Conservation (phyloP, 2,329 filamentous ascomycete genomes). For the Fusarium sp. region DNA sequence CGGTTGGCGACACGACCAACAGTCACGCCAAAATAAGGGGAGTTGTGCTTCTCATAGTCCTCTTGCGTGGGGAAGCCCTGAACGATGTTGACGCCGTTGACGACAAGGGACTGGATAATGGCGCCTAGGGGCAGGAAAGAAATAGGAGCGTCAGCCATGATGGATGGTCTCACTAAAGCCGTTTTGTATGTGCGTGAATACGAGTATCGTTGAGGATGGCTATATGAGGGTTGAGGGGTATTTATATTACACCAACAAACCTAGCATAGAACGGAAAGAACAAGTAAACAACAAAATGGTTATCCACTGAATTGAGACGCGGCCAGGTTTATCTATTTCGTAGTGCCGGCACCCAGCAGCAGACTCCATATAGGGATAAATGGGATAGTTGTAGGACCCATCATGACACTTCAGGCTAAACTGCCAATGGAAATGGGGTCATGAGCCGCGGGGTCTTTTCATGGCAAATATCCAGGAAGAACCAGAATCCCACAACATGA, state of each 20-base stretch:
- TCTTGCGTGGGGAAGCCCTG: constrained; percentile 82
- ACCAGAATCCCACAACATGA: neutral
- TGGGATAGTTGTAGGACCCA: constrained; percentile 35
- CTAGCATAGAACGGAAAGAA: neutral
- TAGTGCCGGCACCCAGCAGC: constrained; percentile 3
- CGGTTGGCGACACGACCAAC: constrained; percentile 90
- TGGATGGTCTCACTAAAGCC: constrained; percentile 12
- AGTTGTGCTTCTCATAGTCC: constrained; percentile 79
- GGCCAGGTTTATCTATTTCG: constrained; percentile 30
- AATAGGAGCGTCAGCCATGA: constrained; percentile 61
- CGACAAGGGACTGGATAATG: constrained; percentile 81
- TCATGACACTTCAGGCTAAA: constrained; percentile 44
- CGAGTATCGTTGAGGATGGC: constrained; percentile 5
- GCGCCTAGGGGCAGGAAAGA: constrained; percentile 79
- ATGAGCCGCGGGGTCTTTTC: constrained; percentile 18
- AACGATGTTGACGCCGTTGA: constrained; percentile 86
- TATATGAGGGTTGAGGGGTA: neutral
- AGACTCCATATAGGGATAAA: constrained; percentile 32
- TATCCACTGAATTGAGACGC: constrained; percentile 15
- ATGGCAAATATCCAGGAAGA: neutral
- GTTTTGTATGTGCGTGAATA: neutral
- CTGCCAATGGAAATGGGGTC: constrained; percentile 33
- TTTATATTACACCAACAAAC: constrained; percentile 13
- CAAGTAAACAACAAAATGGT: neutral
- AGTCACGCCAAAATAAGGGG: constrained; percentile 88